Conservation (phyloP, 2,329 filamentous ascomycete species). For the Stachybotrys chartarum region DNA sequence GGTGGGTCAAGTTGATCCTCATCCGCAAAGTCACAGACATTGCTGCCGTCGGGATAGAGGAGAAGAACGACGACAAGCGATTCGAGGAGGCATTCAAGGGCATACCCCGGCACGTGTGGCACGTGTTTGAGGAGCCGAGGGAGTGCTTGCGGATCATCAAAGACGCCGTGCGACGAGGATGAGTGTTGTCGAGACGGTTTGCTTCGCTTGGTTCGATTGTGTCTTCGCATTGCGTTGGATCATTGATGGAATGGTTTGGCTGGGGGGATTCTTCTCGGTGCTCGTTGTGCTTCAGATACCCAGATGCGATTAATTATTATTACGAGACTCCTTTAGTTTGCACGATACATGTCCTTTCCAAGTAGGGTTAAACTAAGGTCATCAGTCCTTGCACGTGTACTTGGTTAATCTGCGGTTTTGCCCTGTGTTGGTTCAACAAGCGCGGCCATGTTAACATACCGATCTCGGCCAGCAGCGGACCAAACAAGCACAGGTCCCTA, state of each 20-base stretch:
- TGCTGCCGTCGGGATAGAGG: slow-evolving; percentile 58
- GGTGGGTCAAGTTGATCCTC: slow-evolving; percentile 76
- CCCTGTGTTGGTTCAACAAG: too few species aligned
- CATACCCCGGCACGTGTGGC: slow-evolving; percentile 66
- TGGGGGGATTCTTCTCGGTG: too few species aligned
- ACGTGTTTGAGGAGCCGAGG: slow-evolving; percentile 70
- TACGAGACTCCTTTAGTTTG: too few species aligned
- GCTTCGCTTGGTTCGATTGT: not conserved
- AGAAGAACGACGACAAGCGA: slow-evolving; percentile 65
- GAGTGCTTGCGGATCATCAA: slow-evolving; percentile 44
- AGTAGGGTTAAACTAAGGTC: too few species aligned
- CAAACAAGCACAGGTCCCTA: too few species aligned
- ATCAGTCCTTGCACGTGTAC: too few species aligned
- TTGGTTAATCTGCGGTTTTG: too few species aligned
- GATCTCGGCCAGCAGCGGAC: too few species aligned
- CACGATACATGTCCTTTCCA: too few species aligned
- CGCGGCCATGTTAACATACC: too few species aligned
- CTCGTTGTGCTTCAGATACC: too few species aligned
- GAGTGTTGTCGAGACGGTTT: not conserved
- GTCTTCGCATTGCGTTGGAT: not conserved
- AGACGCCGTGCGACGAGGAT: slow-evolving; percentile 9
- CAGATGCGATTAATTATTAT: too few species aligned
- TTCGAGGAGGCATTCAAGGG: slow-evolving; percentile 79
- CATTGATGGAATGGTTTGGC: not conserved
- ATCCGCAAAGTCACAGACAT: slow-evolving; percentile 80